Evolutionary conservation across 208 protist genomes (phyloP).

Genomic region (Trypanosoma rangeli): DNA sequence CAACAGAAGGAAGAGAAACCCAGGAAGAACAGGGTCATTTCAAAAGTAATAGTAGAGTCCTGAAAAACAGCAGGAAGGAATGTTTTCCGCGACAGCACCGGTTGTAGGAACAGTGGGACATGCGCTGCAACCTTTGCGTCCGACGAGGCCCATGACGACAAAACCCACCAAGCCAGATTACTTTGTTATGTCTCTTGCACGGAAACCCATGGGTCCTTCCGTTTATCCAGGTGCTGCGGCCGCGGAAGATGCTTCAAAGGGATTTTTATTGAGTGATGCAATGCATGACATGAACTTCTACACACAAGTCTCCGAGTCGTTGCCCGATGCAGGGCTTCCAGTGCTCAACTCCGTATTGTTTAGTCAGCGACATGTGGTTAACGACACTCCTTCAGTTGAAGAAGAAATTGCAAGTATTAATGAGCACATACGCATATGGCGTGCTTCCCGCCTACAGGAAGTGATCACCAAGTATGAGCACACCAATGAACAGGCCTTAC

Average conservation of each 20-base stretch:
- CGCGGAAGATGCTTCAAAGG: conserved; percentile 22
- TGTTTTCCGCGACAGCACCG: conserved; percentile 5
- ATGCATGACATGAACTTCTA: conserved; percentile 32
- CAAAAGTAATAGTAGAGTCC: too few relatives aligned
- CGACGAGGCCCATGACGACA: conserved; percentile 2
- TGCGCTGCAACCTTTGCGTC: not conserved
- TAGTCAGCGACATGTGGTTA: conserved; percentile 31
- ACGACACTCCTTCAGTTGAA: conserved; percentile 31
- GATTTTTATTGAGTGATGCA: conserved; percentile 23
- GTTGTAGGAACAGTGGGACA: not conserved
- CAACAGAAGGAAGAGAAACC: not conserved
- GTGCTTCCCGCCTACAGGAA: conserved; percentile 35
- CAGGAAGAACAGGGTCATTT: not conserved
- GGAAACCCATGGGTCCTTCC: conserved; percentile 8
- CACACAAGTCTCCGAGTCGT: conserved; percentile 16
- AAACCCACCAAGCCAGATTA: conserved; percentile 33
- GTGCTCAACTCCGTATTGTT: conserved; percentile 33
- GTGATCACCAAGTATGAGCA: conserved; percentile 22
- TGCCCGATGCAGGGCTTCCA: conserved; percentile 25
- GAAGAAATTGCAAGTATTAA: conserved; percentile 39
- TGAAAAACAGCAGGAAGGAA: not conserved
- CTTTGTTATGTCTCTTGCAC: conserved; percentile 19
- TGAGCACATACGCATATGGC: conserved; percentile 28
- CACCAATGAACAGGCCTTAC: conserved; percentile 5
- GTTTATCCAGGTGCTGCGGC: conserved; percentile 20